A percentile compares a stretch with the other conserved stretches of the same genome.
Conservation (phyloP, 225 moss, liverwort and hornwort genomes). For the Polytrichum formosum region DNA sequence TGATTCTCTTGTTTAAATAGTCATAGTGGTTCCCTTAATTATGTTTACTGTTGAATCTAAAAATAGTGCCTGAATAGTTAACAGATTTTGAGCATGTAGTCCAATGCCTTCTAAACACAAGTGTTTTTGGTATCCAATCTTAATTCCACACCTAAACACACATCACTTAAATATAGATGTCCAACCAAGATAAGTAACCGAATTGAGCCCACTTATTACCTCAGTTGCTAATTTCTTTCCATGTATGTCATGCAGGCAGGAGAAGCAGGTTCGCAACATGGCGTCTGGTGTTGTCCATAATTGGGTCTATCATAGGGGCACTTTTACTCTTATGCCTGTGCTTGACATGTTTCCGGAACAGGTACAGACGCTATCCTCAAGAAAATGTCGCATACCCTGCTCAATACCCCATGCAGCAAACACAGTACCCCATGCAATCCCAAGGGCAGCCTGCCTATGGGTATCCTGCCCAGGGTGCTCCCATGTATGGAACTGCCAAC, state of each 20-base stretch:
- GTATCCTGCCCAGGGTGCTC: background rate
- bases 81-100: too few species aligned
- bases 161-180: too few species aligned
- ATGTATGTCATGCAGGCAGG: background rate
- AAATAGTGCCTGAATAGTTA: too few species aligned
- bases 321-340: background rate
- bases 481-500: background rate
- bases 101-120: too few species aligned
- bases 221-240: background rate
- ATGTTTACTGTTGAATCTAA: too few species aligned
- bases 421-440: slow-evolving; percentile 1
- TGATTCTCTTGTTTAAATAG: too few species aligned
- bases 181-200: background rate
- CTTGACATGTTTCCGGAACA: background rate
- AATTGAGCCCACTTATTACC: background rate
- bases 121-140: too few species aligned
- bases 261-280: background rate
- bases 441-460: background rate
- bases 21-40: too few species aligned
- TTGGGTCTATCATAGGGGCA: background rate
- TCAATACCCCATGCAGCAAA: background rate
- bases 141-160: too few species aligned
- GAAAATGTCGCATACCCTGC: too few species aligned
- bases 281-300: background rate
- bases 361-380: background rate